These are phyloP conservation scores for Suillus placidus DNA, from an alignment of 768 basidiomycete genomes.

Conservation along the genomic window DNA sequence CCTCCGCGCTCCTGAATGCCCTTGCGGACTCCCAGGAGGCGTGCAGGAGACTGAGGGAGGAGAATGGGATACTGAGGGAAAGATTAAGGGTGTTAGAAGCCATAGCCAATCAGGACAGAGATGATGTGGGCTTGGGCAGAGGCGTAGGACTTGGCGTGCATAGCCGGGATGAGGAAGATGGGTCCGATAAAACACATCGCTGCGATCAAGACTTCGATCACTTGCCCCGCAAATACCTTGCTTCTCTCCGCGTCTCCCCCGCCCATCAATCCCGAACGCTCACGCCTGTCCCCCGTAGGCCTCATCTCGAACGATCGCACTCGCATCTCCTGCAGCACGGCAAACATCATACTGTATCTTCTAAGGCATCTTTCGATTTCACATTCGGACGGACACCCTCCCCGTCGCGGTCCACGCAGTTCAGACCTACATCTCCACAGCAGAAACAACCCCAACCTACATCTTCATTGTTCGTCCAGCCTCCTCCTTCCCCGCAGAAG, in stretches of 20 bases:
- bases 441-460: background rate
- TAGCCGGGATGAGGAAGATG: background rate
- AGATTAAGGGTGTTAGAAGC: slow-evolving; percentile 42
- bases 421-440: background rate
- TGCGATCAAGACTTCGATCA: background rate
- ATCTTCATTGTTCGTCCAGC: background rate
- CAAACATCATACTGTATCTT: background rate
- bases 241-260: background rate
- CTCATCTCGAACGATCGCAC: slow-evolving; percentile 22
- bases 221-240: background rate
- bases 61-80: slow-evolving; percentile 52
- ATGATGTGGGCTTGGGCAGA: slow-evolving; percentile 6
- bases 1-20: slow-evolving; percentile 68
- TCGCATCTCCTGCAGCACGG: slow-evolving; percentile 20
- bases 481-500: background rate
- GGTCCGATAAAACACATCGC: background rate
- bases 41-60: slow-evolving; percentile 62
- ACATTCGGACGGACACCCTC: background rate
- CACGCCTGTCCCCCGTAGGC: slow-evolving; percentile 23
- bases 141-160: background rate
- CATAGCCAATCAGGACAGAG: background rate
- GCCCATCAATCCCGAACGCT: background rate
- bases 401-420: background rate
- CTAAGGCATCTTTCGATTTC: background rate
- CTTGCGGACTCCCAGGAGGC: slow-evolving; percentile 77